phyloP scores from a whole-genome alignment of 306 rosid species.

The peach (Prunus persica) region DNA sequence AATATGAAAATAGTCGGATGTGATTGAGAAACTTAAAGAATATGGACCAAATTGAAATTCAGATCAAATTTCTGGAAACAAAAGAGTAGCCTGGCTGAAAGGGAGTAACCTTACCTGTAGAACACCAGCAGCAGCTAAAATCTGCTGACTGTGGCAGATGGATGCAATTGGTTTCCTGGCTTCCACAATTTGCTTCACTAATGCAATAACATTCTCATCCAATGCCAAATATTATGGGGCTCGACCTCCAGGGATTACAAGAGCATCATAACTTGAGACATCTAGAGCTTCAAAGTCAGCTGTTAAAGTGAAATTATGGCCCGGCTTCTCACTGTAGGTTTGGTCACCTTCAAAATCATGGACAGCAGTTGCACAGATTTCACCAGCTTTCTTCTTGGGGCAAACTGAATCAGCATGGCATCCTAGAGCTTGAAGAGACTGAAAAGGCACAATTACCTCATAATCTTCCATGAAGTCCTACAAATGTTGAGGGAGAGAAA shows the following conservation, averaged over 20 bases:
- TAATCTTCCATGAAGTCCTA: conserved; percentile 95
- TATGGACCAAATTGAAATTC: too few species aligned
- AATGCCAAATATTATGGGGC: conserved; percentile 52
- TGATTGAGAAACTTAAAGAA: neutral
- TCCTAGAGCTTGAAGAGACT: conserved; percentile 81
- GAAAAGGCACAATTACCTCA: conserved; percentile 78
- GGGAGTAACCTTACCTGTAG: conserved; percentile 52
- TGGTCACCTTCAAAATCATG: conserved; percentile 97
- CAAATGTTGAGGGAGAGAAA: neutral
- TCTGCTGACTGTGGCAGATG: conserved; percentile 68
- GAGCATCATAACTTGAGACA: conserved; percentile 60
- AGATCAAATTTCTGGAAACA: conserved; percentile 3
- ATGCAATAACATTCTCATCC: conserved; percentile 35
- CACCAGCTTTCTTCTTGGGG: conserved; percentile 78
- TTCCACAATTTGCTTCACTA: conserved; percentile 46
- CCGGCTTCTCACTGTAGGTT: conserved; percentile 77
- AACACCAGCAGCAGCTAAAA: conserved; percentile 81
- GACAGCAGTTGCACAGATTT: conserved; percentile 69
- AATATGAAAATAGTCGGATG: too few species aligned
- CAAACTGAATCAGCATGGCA: conserved; percentile 83
- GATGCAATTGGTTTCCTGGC: conserved; percentile 52
- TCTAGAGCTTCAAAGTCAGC: conserved; percentile 55
- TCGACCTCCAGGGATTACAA: conserved; percentile 57
- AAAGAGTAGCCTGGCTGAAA: neutral
- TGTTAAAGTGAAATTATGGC: conserved; percentile 61